phyloP scores from a whole-genome alignment of 495 filamentous ascomycete species.

The Hypoxylon trugodes region DNA sequence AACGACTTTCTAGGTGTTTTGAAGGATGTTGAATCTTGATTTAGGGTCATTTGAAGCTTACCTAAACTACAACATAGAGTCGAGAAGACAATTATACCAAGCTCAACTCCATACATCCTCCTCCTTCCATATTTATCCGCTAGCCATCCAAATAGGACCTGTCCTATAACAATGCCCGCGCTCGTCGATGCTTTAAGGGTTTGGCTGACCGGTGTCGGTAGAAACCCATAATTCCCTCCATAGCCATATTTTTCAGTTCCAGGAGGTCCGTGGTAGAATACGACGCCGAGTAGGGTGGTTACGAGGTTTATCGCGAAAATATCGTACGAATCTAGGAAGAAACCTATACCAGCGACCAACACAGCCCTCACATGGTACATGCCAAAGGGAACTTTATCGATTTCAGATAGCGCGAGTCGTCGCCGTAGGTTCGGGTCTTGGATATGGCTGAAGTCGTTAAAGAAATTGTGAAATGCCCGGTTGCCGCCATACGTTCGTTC shows the following conservation, averaged over 20 bases:
- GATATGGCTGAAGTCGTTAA: conserved; percentile 66
- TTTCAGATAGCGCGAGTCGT: conserved; percentile 73
- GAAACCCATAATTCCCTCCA: conserved; percentile 55
- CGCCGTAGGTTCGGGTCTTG: conserved; percentile 75
- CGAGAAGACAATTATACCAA: conserved; percentile 71
- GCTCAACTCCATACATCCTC: conserved; percentile 79
- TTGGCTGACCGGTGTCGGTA: conserved; percentile 68
- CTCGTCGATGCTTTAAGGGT: conserved; percentile 79
- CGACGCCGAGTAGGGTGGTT: conserved; percentile 74
- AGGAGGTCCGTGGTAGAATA: conserved; percentile 67
- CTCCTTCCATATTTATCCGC: conserved; percentile 75
- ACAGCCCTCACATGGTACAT: conserved; percentile 79
- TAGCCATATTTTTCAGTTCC: conserved; percentile 43
- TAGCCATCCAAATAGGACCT: conserved; percentile 75
- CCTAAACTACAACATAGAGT: conserved; percentile 34
- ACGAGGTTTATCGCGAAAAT: conserved; percentile 83
- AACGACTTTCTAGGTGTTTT: neutral
- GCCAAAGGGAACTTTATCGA: conserved; percentile 79
- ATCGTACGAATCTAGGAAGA: conserved; percentile 82
- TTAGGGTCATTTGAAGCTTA: conserved; percentile 3
- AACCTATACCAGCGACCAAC: conserved; percentile 76
- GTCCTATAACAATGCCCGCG: conserved; percentile 76
- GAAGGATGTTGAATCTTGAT: neutral
- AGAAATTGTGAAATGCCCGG: conserved; percentile 68
- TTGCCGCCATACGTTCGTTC: conserved; percentile 59